phyloP scores from a whole-genome alignment of 169 alveolate genomes.

The Amoebophrya sp. region DNA sequence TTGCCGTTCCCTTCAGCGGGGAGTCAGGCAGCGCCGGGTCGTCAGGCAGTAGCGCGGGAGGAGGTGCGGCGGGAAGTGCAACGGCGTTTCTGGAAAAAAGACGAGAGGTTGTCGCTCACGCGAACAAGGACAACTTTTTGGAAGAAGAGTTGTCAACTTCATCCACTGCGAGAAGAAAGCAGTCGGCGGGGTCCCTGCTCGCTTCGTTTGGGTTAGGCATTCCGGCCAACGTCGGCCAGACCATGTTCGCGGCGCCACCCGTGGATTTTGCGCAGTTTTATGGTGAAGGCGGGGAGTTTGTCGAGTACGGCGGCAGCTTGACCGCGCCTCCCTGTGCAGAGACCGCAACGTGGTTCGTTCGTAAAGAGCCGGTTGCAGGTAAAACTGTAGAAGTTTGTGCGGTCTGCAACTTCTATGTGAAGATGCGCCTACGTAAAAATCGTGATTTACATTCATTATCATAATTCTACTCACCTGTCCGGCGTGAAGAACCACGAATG shows the following conservation, averaged over 20 bases:
- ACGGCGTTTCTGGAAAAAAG: not conserved
- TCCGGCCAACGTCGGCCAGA: not conserved
- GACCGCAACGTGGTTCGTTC: not conserved
- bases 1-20: not conserved
- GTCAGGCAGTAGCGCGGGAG: not conserved
- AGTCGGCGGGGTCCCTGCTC: too few relatives aligned
- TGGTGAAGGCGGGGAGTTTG: not conserved
- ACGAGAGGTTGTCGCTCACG: not conserved
- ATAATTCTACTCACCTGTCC: too few relatives aligned
- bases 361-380: not conserved
- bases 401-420: too few relatives aligned
- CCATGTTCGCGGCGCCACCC: not conserved
- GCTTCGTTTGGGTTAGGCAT: not conserved
- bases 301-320: not conserved
- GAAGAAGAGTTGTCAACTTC: too few relatives aligned
- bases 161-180: too few relatives aligned
- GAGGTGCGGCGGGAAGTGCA: not conserved
- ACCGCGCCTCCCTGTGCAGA: slow-evolving; percentile 6
- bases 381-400: too few relatives aligned
- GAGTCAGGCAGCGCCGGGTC: too few relatives aligned
- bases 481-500: too few relatives aligned
- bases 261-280: not conserved
- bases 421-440: too few relatives aligned
- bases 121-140: too few relatives aligned
- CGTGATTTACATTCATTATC: too few relatives aligned